Evolutionary conservation across 331 rosid genomes (phyloP), one percentile per base, ranked within the genome.

Genomic region (Quercus phellos): DNA sequence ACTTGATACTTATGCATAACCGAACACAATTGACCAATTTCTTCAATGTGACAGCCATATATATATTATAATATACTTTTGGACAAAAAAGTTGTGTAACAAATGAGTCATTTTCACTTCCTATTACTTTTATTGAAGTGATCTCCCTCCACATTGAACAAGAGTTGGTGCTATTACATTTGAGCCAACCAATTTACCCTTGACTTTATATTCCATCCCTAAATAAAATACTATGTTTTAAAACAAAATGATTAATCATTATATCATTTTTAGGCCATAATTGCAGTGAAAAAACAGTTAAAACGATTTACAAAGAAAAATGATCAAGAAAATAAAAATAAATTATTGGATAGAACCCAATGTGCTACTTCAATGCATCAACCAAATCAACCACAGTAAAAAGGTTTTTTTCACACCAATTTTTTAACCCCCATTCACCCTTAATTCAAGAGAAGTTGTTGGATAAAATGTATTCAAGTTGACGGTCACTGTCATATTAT

Each of bases 401-500:
- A 46, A 13, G 46, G 11, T 8, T 11, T 12, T 46, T 46, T 46
- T 46, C 53, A 12, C 14, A 12, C 17, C 53, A 46, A 46, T 0
- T 46, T 81, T 80, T 74, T n/a, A 4, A 51, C 14, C 10, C 26
- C 17, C 53, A 46, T 46, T 51, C 6, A 34, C 74, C 79, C 79
- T 43, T 60, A 68, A 74, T 29, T 70, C 77, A 38, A 69, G 77
- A 51, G 51, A 22, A 46, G 54, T 51, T 51, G 56, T 72, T 51
- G 56, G 73, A 13, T 16, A 7, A 32, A 26, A 9, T 4, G 27
- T 9, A 1, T 16, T 22, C 34, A 59, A 42, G 42, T 55, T 51
- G 83, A 80, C 22, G 61, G 61, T 35, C n/a, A 78, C 0, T 14
- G n/a, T 51, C 73, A 67, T 54, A 10, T 81, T 69, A 81, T 2